A percentile compares a stretch with the other conserved stretches of the same genome.
Conservation (phyloP, 768 basidiomycete species). For the Phlegmacium glaucopus region DNA sequence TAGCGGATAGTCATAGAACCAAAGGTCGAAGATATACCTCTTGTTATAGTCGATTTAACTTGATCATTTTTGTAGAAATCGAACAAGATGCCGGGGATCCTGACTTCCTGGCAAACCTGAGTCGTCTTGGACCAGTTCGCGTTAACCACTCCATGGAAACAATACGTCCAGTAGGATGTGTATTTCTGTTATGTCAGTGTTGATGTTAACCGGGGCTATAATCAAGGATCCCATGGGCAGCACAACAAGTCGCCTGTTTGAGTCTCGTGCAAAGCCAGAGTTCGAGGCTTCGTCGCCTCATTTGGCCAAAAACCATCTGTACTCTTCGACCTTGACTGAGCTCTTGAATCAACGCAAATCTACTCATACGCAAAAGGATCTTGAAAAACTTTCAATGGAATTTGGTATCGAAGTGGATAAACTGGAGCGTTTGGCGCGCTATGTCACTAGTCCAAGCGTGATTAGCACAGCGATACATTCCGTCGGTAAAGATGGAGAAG, state of each 20-base stretch:
- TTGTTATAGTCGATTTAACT: no score
- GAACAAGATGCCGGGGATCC: constrained; percentile 67
- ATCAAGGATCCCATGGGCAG: constrained; percentile 14
- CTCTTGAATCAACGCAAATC: constrained; percentile 65
- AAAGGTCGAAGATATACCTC: constrained; percentile 10
- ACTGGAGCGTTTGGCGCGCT: constrained; percentile 48
- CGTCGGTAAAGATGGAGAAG: constrained; percentile 51
- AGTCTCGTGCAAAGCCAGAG: constrained; percentile 54
- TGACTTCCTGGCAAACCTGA: constrained; percentile 65
- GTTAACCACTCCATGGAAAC: constrained; percentile 64
- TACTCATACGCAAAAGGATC: constrained; percentile 33
- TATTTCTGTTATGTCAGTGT: neutral
- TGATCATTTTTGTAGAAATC: constrained; percentile 39
- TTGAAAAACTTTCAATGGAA: constrained; percentile 47
- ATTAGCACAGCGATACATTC: constrained; percentile 40
- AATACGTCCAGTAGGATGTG: constrained; percentile 41
- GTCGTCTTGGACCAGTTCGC: constrained; percentile 59
- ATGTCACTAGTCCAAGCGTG: constrained; percentile 66
- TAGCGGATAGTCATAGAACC: constrained; percentile 18
- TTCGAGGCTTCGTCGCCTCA: constrained; percentile 36
- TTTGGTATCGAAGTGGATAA: constrained; percentile 53
- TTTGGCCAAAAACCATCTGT: constrained; percentile 49
- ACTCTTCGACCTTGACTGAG: constrained; percentile 47
- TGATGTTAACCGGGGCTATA: constrained; percentile 2
- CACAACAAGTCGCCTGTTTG: constrained; percentile 43